Evolutionary conservation across 2,329 filamentous ascomycete species (phyloP).

Genomic region (Arthroderma sp.): DNA sequence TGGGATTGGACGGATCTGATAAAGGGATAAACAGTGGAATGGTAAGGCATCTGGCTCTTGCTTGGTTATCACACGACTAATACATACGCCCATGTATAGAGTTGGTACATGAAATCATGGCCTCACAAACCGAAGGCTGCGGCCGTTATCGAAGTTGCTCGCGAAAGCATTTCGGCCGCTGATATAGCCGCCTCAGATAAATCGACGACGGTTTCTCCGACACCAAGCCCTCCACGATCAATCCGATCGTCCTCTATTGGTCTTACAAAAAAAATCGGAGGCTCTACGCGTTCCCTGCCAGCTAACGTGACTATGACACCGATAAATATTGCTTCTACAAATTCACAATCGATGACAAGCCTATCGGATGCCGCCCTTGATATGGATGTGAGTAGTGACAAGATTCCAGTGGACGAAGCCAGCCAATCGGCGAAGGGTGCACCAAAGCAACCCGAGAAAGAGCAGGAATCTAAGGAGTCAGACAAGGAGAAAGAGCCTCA

Average conservation of each 20-base stretch:
- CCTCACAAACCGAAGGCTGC: constrained; percentile 33
- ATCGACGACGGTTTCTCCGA: constrained; percentile 17
- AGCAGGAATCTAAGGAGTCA: not conserved
- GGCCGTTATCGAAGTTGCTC: constrained; percentile 36
- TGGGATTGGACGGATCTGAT: not conserved
- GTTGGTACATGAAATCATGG: constrained; percentile 35
- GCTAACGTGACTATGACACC: constrained; percentile 32
- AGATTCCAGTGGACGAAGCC: no score
- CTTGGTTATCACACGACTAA: not conserved
- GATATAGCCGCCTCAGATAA: constrained; percentile 25
- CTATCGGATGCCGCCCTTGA: constrained; percentile 8
- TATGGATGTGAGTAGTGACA: not conserved
- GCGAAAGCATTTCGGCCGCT: constrained; percentile 36
- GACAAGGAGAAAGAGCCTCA: not conserved
- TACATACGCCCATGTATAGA: constrained; percentile 13
- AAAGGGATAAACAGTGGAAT: constrained; percentile 15
- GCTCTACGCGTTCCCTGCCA: constrained; percentile 32
- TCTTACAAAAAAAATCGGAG: constrained; percentile 27
- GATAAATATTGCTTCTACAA: constrained; percentile 33
- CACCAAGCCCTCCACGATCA: constrained; percentile 18
- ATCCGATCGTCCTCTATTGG: constrained; percentile 19
- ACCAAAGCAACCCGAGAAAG: not conserved
- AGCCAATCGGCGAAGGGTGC: not conserved
- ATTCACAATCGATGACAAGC: constrained; percentile 21
- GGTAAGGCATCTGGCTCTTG: constrained; percentile 16